Conservation (phyloP, 257 asterid species). For the Salvia hispanica region DNA sequence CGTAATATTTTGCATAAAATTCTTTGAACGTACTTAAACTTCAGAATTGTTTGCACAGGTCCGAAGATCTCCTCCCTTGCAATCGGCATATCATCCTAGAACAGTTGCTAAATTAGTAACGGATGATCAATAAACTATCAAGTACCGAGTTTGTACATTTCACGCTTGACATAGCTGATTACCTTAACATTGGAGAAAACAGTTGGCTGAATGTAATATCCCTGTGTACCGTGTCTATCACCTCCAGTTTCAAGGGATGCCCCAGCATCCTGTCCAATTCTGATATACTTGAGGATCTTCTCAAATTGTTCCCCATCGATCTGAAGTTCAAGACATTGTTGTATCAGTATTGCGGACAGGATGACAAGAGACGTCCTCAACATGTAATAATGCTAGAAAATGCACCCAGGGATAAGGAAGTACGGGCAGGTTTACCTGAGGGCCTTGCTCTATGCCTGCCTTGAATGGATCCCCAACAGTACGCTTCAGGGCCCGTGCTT, state of each 20-base stretch:
- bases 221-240: constrained; percentile 58
- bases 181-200: constrained; percentile 90
- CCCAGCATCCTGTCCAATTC: constrained; percentile 65
- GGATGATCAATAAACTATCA: constrained; percentile 19
- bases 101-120: constrained; percentile 17
- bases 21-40: constrained; percentile 57
- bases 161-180: constrained; percentile 9
- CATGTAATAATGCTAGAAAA: background rate
- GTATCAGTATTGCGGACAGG: constrained; percentile 23
- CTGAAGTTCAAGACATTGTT: constrained; percentile 39
- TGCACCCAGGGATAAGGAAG: background rate
- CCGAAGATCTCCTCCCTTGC: constrained; percentile 95
- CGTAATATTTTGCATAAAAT: background rate
- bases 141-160: background rate
- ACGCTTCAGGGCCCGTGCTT: constrained; percentile 69
- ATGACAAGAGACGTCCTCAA: constrained; percentile 5
- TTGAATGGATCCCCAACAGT: constrained; percentile 95
- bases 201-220: constrained; percentile 85
- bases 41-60: constrained; percentile 84
- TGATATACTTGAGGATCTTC: constrained; percentile 72
- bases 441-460: constrained; percentile 86
- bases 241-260: constrained; percentile 95
- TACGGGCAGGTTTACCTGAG: constrained; percentile 59
- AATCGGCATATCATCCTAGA: constrained; percentile 82
- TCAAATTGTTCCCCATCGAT: constrained; percentile 70